Percentiles rank a stretch among this genome's conserved stretches.
These are phyloP conservation scores for Pseudogymnoascus sp. DNA, from an alignment of 2,329 filamentous ascomycete genomes.

Conservation along the genomic window DNA sequence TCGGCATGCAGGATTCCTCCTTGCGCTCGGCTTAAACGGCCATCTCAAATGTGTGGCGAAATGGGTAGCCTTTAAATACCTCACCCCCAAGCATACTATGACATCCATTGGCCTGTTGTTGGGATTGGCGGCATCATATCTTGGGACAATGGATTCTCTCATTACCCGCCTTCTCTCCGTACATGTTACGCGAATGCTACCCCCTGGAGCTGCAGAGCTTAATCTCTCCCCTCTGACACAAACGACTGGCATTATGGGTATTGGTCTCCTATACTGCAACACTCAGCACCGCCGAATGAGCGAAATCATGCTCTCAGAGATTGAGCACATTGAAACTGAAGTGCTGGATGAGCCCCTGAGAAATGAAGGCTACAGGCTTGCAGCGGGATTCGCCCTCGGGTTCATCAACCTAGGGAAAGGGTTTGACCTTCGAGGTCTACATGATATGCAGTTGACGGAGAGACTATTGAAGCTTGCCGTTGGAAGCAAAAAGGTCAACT, in stretches of 20 bases:
- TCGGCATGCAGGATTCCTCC: conserved; percentile 86
- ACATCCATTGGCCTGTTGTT: conserved; percentile 93
- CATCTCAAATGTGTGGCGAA: conserved; percentile 92
- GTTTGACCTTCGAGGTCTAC: conserved; percentile 75
- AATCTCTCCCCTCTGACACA: conserved; percentile 91
- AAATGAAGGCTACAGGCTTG: conserved; percentile 92
- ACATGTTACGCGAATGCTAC: conserved; percentile 90
- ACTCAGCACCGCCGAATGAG: conserved; percentile 98
- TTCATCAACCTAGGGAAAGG: conserved; percentile 94
- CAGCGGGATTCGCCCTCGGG: conserved; percentile 86
- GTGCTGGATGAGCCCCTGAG: conserved; percentile 80
- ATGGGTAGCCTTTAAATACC: conserved; percentile 97
- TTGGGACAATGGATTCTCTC: conserved; percentile 94
- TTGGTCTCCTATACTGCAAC: conserved; percentile 86
- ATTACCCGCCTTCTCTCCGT: conserved; percentile 91
- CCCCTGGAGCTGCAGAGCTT: conserved; percentile 82
- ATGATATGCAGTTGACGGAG: conserved; percentile 90
- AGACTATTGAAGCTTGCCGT: conserved; percentile 79
- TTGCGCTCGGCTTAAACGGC: conserved; percentile 86
- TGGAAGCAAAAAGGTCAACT: conserved; percentile 79
- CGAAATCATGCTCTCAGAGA: conserved; percentile 96
- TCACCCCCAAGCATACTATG: conserved; percentile 99
- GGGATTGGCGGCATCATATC: conserved; percentile 83
- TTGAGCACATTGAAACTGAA: conserved; percentile 72
- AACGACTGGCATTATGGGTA: conserved; percentile 94